phyloP scores from a whole-genome alignment of 176 grass and related monocot genomes.

The Oropetium thomaeum region DNA sequence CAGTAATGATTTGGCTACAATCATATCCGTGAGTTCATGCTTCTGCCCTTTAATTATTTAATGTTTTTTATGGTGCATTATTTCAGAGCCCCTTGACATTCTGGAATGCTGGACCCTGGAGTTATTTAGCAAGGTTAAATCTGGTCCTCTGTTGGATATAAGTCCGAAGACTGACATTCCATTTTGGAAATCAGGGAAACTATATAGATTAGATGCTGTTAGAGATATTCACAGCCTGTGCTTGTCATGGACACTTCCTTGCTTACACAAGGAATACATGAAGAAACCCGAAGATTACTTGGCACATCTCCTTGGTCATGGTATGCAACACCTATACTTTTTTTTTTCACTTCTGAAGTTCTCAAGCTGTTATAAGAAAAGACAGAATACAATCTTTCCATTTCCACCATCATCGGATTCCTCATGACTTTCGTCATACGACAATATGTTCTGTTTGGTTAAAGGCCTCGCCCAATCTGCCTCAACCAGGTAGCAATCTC shows the following conservation, averaged over 20 bases:
- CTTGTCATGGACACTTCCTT: constrained; percentile 92
- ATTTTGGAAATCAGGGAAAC: constrained; percentile 81
- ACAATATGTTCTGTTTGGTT: neutral
- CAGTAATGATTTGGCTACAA: neutral
- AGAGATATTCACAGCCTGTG: constrained; percentile 81
- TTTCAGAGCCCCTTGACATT: constrained; percentile 81
- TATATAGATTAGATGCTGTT: constrained; percentile 90
- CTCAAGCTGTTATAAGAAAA: neutral
- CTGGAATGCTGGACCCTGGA: constrained; percentile 88
- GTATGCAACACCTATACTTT: constrained; percentile 38
- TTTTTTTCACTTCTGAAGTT: neutral
- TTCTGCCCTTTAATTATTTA: constrained; percentile 22
- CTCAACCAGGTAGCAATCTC: too few species aligned
- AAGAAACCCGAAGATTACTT: constrained; percentile 96
- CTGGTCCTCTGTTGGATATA: constrained; percentile 56
- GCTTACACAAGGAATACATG: constrained; percentile 88
- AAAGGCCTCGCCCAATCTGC: too few species aligned
- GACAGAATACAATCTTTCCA: neutral
- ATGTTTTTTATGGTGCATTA: constrained; percentile 23
- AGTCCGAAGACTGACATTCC: constrained; percentile 59
- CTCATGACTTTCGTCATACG: constrained; percentile 6
- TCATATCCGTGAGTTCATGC: constrained; percentile 11
- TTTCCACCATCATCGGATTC: neutral
- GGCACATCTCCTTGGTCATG: constrained; percentile 91
- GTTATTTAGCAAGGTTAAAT: constrained; percentile 87